Evolutionary conservation across 495 filamentous ascomycete species (phyloP), one percentile per base, ranked within the genome.

Genomic region (Lasiosphaeriaceae sp.): DNA sequence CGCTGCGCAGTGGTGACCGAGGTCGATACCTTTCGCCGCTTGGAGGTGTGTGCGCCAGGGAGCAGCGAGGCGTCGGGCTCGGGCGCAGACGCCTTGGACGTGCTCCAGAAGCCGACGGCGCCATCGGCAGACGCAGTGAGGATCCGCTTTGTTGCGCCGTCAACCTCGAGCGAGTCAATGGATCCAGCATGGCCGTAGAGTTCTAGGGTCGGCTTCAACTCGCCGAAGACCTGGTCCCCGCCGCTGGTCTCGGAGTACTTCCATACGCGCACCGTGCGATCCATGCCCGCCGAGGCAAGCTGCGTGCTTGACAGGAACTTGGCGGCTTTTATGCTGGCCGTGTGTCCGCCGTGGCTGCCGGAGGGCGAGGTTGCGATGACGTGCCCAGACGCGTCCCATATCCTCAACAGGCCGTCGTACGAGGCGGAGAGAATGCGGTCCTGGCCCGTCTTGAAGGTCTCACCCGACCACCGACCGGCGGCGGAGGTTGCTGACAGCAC

Each of bases 301-400:
- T 88, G 83, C 17, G 80, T 82, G 11, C 85, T 80, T 2, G 89
- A 89, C 23, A 96, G 71, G 65, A 94, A 94, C 63, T 87, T 91
- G 20, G 85, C 89, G 22, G 86, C 76, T 70, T 92, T 95, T 64
- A 96, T 80, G 52, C 86, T 83, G 8, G 85, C 78, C 16, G 78
- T 84, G 69, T 96, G 89, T 8, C 90, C 90, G 19, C 88, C 83
- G 7, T 83, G 79, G 29, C 77, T 75, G 22, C 77, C 73, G 1
- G 83, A 73, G 1, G 81, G 70, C 0, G 89, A 92, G 0, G 85
- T 89, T 11, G 87, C 86, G 51, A 96, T 72, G 1, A 86, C 78
- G 58, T 92, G 82, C 3, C 88, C 91, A 2, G 89, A 91, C 71
- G 85, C 84, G 64, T 94, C 87, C 93, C 94, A 97, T 64, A 97